Base-by-base conservation (phyloP, 306 rosid genomes). In the Carpinus fangiana region DNA sequence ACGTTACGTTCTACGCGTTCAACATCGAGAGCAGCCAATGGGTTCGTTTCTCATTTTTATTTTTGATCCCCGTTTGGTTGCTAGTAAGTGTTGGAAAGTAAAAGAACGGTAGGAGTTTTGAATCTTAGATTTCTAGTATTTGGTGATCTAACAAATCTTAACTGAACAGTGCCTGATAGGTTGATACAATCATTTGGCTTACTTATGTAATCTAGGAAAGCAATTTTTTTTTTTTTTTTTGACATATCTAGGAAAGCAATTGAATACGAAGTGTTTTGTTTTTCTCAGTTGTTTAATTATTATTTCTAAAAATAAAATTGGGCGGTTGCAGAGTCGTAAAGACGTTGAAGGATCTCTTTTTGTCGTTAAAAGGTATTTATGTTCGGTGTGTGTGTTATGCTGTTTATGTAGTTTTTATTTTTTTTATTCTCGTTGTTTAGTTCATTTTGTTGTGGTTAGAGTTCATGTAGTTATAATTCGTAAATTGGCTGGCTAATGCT, bases 341-440 rank as follows among this genome's bases (percentile, higher is more conserved):
- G 95, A 94, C 80, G 98, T 94, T 38, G 98, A 92, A 89, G 98
- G 98, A 82, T 92, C 98, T 85, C 98, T 94, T 72, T 94, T 94
- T 64, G 98, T 94, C 36, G 98, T 94, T 41, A 89, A 94, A 85
- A 92, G 98, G 98, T 94, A 73, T 55, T 48, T 43, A 34, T 41
- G 61, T 55, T 12, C 43, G 45, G 0, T 3, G 23, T 16, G 23
- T 65, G 14, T 66, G 7, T 43, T 66, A 18, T 66, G 72, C 72
- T 43, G 14, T 41, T 41, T 4, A 18, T 38, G 9, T 67, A 38
- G 21, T 38, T 66, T 66, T 10, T 31, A 62, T 28, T 31, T 5
- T 5, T 10, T 14, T 71, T n/a, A 23, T 45, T 69, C 56, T 18
- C 1, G 7, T 38, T 69, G 41, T 45, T 38, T 31, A 28, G 69